Base-by-base conservation (phyloP, 2,329 filamentous ascomycete species). In the Trichoderma hamatum region DNA sequence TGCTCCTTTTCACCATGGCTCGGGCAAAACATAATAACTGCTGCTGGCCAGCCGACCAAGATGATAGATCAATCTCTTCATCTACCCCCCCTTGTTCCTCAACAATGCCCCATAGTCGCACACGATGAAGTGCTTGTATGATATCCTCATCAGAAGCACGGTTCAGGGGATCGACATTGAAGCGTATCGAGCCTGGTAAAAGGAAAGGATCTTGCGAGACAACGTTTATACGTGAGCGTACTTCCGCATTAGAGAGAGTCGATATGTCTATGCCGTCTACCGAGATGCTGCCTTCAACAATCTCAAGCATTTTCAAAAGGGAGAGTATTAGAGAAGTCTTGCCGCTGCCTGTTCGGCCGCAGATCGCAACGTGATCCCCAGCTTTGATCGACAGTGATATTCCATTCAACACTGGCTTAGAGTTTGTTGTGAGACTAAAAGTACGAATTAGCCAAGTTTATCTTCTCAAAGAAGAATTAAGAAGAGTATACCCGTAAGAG, bases 161-260 rank as follows among this genome's bases (percentile, higher is more conserved):
- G 0, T 72, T 71, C 3, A 75, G 74, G 0, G 85, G 84, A 70
- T 86, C 84, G 1, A 85, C 75, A 67, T 88, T 88, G 3, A 78
- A 75, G 0, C 84, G 80, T 3, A 88, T 75, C 0, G 77, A 83
- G 1, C 84, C 84, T 2, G 80, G 79, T 9, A 88, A 76, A 14
- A 85, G 79, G 65, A 85, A 82, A 0, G 84, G 78, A 55, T 87
- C 85, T 74, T 88, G 86, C 0, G 86, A 81, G 1, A 87, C 75
- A 1, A 79, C 79, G 24, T 82, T 81, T 4, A 87, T 75, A 1
- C 74, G 67, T 2, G 72, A 68, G 1, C 77, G 73, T 0, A 79
- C 59, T 13, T 67, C 64, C 4, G 72, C 58, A 11, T 73, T 70
- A 0, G 72, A 67, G 2, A 79, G 52, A 1, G 59, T 72, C 0